These are phyloP conservation scores for Tylopilus rubrobrunneus DNA, from an alignment of 768 basidiomycete genomes.

Conservation along the genomic window DNA sequence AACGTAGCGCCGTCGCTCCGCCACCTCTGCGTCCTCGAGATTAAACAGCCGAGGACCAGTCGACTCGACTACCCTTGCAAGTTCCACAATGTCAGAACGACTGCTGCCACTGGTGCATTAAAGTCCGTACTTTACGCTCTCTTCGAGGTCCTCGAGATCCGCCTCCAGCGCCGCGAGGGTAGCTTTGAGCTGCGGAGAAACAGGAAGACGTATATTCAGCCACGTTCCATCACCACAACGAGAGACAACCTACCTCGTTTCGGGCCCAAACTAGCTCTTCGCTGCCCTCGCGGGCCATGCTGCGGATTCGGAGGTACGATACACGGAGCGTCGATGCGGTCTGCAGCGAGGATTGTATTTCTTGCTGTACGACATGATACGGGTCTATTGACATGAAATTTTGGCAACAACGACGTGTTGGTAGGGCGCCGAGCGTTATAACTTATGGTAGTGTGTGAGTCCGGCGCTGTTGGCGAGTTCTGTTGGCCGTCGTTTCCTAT, in stretches of 20 bases:
- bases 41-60: slow-evolving; percentile 84
- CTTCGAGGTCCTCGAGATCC: slow-evolving; percentile 90
- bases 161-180: slow-evolving; percentile 77
- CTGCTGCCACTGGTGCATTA: background rate
- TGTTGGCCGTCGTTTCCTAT: too few species aligned
- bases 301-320: slow-evolving; percentile 75
- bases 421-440: background rate
- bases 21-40: slow-evolving; percentile 73
- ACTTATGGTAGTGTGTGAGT: too few species aligned
- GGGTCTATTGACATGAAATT: slow-evolving; percentile 68
- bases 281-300: slow-evolving; percentile 66
- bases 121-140: slow-evolving; percentile 73
- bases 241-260: slow-evolving; percentile 56
- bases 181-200: slow-evolving; percentile 57
- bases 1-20: slow-evolving; percentile 73
- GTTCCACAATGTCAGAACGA: slow-evolving; percentile 5
- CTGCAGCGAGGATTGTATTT: slow-evolving; percentile 74
- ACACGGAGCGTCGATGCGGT: slow-evolving; percentile 66
- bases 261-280: slow-evolving; percentile 79
- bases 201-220: background rate
- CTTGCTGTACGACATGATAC: slow-evolving; percentile 82
- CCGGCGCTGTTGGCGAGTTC: too few species aligned
- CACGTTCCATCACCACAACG: background rate
- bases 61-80: slow-evolving; percentile 74
- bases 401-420: background rate